Percentiles rank a stretch among this genome's conserved stretches.
phyloP scores from a whole-genome alignment of 306 rosid genomes.

The Cajanus cajan region DNA sequence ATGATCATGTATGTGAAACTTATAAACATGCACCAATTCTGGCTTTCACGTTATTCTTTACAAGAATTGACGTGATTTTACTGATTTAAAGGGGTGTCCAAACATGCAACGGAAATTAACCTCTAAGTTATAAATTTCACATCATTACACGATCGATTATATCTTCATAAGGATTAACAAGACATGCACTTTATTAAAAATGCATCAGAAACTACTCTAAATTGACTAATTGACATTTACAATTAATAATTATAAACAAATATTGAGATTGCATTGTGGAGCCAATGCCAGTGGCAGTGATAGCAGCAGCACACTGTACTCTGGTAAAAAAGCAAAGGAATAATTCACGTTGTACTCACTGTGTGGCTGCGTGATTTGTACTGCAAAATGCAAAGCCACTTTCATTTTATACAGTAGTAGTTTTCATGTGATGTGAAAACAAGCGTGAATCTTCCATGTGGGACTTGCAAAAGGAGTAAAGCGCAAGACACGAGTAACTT shows the following conservation, averaged over 20 bases:
- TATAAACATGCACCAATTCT: too few relatives aligned
- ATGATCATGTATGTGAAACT: too few relatives aligned
- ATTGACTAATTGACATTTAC: too few relatives aligned
- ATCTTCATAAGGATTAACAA: too few relatives aligned
- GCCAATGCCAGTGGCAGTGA: constrained; percentile 13
- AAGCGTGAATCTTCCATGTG: neutral
- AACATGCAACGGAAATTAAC: neutral
- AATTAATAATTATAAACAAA: neutral
- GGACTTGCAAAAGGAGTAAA: neutral
- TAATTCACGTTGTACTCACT: constrained; percentile 2
- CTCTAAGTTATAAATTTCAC: neutral
- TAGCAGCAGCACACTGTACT: neutral
- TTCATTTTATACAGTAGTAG: neutral
- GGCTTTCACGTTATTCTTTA: too few relatives aligned
- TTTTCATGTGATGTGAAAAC: neutral
- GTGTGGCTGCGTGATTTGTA: neutral
- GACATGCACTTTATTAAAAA: neutral
- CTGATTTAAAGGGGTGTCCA: too few relatives aligned
- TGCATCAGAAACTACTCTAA: neutral
- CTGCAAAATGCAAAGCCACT: neutral
- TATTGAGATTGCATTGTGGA: neutral
- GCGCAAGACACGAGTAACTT: neutral
- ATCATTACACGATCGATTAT: neutral
- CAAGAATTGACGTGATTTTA: too few relatives aligned
- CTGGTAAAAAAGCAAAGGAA: constrained; percentile 33